These are phyloP conservation scores for Agroathelia rolfsii DNA, from an alignment of 1,284 basidiomycete species.

Conservation along the genomic window DNA sequence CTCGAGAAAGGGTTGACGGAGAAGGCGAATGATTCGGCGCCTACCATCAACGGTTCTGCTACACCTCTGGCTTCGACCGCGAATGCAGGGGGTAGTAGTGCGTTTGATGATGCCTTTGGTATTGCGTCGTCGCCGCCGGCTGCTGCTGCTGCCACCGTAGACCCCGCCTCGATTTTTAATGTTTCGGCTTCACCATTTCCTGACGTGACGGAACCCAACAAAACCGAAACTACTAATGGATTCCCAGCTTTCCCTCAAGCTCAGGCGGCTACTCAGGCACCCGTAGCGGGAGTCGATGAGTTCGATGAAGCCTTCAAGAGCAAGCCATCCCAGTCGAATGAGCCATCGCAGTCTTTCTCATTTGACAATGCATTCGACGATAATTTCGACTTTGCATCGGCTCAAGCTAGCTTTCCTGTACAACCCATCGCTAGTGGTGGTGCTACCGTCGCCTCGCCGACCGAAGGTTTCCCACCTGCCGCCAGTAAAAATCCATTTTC, in stretches of 20 bases:
- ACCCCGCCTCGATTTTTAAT: neutral
- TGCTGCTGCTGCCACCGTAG: slow-evolving; percentile 4
- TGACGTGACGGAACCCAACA: too few species aligned
- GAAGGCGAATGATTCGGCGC: slow-evolving; percentile 16
- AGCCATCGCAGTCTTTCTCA: slow-evolving; percentile 33
- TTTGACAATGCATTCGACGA: slow-evolving; percentile 78
- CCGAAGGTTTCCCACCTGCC: slow-evolving; percentile 15
- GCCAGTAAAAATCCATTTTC: slow-evolving; percentile 14
- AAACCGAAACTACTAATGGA: too few species aligned
- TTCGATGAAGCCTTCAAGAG: slow-evolving; percentile 71
- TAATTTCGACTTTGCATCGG: slow-evolving; percentile 72
- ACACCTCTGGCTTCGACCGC: slow-evolving; percentile 15
- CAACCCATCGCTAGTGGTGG: slow-evolving; percentile 13
- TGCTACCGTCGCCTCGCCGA: slow-evolving; percentile 9
- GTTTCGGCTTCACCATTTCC: too few species aligned
- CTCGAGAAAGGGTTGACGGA: slow-evolving; percentile 9
- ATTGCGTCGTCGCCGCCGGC: slow-evolving; percentile 21
- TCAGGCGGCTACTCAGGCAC: slow-evolving; percentile 11
- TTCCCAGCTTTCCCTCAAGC: slow-evolving; percentile 13
- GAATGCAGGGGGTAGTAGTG: too few species aligned
- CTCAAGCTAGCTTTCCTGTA: slow-evolving; percentile 29
- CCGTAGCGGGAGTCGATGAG: slow-evolving; percentile 44
- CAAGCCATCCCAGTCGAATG: slow-evolving; percentile 29
- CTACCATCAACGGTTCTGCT: slow-evolving; percentile 16
- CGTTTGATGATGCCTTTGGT: slow-evolving; percentile 62